Base-by-base conservation (phyloP, 2,329 filamentous ascomycete species). In the Fusarium sp. region DNA sequence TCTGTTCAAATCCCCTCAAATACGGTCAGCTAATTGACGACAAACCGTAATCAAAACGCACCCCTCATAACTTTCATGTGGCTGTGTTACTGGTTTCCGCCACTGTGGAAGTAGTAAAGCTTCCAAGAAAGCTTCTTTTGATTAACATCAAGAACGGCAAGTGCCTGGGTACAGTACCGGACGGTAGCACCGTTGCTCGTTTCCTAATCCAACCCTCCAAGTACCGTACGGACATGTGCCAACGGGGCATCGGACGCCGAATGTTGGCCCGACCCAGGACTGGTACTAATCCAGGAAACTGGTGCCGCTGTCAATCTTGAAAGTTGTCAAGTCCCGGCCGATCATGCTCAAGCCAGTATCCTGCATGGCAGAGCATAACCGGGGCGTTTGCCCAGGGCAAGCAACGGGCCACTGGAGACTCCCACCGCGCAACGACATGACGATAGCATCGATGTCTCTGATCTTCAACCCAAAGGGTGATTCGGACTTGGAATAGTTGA, bases 101-200 rank as follows among this genome's bases (percentile, higher is more conserved):
- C 59, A 62, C 51, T 51, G 25, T 41, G 20, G 43, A 43, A 65
- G 57, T 57, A 62, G 13, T 52, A 34, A 52, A 27, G 24, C 57
- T 57, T 62, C 54, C 58, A 45, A 48, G 51, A 53, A 74, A 74
- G 51, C 63, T 72, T 59, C 51, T 40, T 52, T n/a, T 20, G 22
- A 18, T 47, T 18, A 8, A 41, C 13, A 18, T 45, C 12, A 20
- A 30, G 45, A 12, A 54, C 30, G 16, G 46, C 29, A 41, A 41
- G 20, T 52, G 13, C 24, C 49, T 43, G 34, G 24, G 49, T 29
- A 52, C 24, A 20, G 49, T 52, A 41, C 40, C 38, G 30, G 58
- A 38, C 45, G 44, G 45, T 49, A 48, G 38, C 34, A 9, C 49
- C 20, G 27, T 54, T 18, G 62, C n/a, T 67, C 24, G 34, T 18